Percentiles rank a stretch among this genome's conserved stretches.
Evolutionary conservation across 2,329 filamentous ascomycete genomes (phyloP).

Genomic region (Dothistroma septosporum): DNA sequence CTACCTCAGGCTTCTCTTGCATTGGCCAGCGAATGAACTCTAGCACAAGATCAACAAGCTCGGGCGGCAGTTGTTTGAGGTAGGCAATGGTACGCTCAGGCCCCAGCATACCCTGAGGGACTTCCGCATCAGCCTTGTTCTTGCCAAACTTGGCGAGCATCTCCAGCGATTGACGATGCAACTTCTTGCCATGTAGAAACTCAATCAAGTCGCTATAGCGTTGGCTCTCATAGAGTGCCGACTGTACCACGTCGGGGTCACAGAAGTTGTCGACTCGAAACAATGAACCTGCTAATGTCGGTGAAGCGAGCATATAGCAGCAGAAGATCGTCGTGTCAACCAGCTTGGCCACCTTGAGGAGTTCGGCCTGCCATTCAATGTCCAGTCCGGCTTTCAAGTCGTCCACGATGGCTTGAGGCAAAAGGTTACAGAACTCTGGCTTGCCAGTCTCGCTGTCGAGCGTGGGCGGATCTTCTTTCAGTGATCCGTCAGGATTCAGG

Average conservation of each 20-base stretch:
- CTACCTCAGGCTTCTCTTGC: constrained; percentile 64
- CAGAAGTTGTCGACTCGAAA: constrained; percentile 98
- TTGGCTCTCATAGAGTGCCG: constrained; percentile 81
- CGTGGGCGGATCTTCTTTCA: constrained; percentile 53
- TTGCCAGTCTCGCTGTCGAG: constrained; percentile 40
- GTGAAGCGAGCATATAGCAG: constrained; percentile 88
- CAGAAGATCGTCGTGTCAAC: constrained; percentile 94
- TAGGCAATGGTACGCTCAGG: constrained; percentile 82
- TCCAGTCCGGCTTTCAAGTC: constrained; percentile 32
- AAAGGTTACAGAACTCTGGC: constrained; percentile 43
- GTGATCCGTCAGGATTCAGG: constrained; percentile 54
- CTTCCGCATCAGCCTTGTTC: constrained; percentile 44
- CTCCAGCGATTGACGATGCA: constrained; percentile 82
- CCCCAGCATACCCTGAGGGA: constrained; percentile 62
- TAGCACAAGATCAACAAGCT: constrained; percentile 83
- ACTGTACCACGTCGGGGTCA: constrained; percentile 90
- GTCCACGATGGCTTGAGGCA: constrained; percentile 27
- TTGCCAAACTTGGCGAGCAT: constrained; percentile 76
- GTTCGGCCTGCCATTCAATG: constrained; percentile 63
- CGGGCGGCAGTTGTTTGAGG: constrained; percentile 80
- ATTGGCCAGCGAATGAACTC: constrained; percentile 91
- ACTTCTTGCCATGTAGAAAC: constrained; percentile 91
- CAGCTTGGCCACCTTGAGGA: constrained; percentile 72
- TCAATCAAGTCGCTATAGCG: constrained; percentile 94
- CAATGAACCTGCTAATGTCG: constrained; percentile 77